These are phyloP conservation scores for Paragyromitra xinjiangensis DNA, from an alignment of 495 filamentous ascomycete genomes.

Conservation along the genomic window DNA sequence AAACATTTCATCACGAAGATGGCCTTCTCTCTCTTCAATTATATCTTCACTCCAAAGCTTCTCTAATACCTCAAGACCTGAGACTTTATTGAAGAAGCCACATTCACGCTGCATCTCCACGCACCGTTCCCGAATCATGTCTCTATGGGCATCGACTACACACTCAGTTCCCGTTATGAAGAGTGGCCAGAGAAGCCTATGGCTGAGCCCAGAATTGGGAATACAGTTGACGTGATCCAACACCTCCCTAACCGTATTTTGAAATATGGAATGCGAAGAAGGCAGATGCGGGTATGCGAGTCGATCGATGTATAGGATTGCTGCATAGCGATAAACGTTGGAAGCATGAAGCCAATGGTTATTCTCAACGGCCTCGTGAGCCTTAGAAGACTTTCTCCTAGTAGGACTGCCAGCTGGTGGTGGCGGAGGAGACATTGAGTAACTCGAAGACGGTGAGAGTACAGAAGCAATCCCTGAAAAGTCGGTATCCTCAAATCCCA, in stretches of 20 bases:
- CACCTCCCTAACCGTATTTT: slow-evolving; percentile 79
- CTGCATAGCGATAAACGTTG: slow-evolving; percentile 88
- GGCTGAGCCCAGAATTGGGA: slow-evolving; percentile 72
- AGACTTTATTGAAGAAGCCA: slow-evolving; percentile 91
- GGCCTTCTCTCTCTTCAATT: slow-evolving; percentile 32
- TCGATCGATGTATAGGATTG: slow-evolving; percentile 89
- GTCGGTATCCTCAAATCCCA: slow-evolving; percentile 6
- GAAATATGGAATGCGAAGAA: slow-evolving; percentile 79
- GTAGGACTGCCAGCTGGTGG: slow-evolving; percentile 21
- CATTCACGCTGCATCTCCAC: slow-evolving; percentile 84
- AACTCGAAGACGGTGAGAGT: slow-evolving; percentile 46
- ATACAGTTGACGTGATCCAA: slow-evolving; percentile 83
- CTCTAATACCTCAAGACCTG: slow-evolving; percentile 84
- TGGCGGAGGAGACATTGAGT: slow-evolving; percentile 37
- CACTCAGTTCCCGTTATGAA: slow-evolving; percentile 93
- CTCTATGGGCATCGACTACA: slow-evolving; percentile 79
- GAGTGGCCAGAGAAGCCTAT: slow-evolving; percentile 92
- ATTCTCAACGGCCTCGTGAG: slow-evolving; percentile 53
- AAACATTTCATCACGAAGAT: slow-evolving; percentile 33
- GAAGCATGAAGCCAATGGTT: slow-evolving; percentile 64
- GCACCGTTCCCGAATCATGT: slow-evolving; percentile 79
- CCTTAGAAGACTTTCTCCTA: slow-evolving; percentile 51
- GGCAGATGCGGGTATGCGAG: slow-evolving; percentile 80
- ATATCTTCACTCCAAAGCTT: slow-evolving; percentile 72
- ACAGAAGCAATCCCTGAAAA: slow-evolving; percentile 24